Percentiles rank a stretch among this genome's conserved stretches.
Evolutionary conservation across 176 grass and related monocot species (phyloP).

Genomic region (Musa beccarii): DNA sequence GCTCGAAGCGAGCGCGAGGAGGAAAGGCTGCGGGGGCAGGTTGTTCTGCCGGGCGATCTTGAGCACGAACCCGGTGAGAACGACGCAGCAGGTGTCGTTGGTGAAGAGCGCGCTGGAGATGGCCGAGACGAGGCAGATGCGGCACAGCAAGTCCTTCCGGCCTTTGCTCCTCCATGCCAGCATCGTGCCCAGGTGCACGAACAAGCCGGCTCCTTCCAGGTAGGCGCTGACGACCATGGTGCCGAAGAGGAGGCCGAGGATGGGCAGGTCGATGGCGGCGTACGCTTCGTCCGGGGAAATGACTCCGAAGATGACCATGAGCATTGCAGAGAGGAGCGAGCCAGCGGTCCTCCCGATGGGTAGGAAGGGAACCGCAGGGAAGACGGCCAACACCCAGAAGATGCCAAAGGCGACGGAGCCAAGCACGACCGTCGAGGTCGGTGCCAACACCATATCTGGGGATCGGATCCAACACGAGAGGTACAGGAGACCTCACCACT

Average conservation of each 20-base stretch:
- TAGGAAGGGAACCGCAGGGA: constrained; percentile 77
- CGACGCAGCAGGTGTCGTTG: constrained; percentile 93
- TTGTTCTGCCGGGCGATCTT: constrained; percentile 88
- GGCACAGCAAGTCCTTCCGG: constrained; percentile 65
- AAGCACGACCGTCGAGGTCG: constrained; percentile 44
- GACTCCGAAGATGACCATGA: constrained; percentile 78
- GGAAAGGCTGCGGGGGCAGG: constrained; percentile 63
- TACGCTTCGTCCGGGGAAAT: constrained; percentile 72
- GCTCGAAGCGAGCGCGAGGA: constrained; percentile 65
- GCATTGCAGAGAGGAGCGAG: constrained; percentile 75
- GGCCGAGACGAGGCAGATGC: constrained; percentile 63
- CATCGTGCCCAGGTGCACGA: constrained; percentile 49
- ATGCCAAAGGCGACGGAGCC: constrained; percentile 54
- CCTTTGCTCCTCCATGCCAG: constrained; percentile 75
- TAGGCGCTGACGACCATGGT: constrained; percentile 93
- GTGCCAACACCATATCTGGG: constrained; percentile 56
- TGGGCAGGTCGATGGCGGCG: constrained; percentile 74
- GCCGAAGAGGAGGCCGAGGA: constrained; percentile 84
- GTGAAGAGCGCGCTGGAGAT: constrained; percentile 87
- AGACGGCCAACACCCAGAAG: constrained; percentile 95
- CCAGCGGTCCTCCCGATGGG: constrained; percentile 89
- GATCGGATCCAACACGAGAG: background rate
- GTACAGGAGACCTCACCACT: too few relatives aligned
- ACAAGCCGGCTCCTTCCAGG: constrained; percentile 93
- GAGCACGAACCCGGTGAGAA: constrained; percentile 67